Evolutionary conservation across 1,284 basidiomycete species (phyloP).

Genomic region (Pseudozyma flocculosa): DNA sequence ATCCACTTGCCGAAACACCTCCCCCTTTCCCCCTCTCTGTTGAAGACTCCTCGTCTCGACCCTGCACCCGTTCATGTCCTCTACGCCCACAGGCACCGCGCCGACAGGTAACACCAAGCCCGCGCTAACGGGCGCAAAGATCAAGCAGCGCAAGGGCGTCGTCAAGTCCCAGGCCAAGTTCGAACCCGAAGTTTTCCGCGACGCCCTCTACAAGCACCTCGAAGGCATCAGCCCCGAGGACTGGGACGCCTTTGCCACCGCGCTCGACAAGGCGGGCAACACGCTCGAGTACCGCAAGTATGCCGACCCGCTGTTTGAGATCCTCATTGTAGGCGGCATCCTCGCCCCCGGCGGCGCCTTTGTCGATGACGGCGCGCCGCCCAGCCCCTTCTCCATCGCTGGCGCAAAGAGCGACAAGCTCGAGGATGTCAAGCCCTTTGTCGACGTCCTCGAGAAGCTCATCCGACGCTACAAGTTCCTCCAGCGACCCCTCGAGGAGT

Average conservation of each 20-base stretch:
- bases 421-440: constrained; percentile 73
- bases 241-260: constrained; percentile 77
- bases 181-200: constrained; percentile 81
- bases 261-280: constrained; percentile 82
- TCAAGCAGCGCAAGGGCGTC: constrained; percentile 49
- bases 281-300: constrained; percentile 72
- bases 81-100: constrained; percentile 24
- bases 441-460: constrained; percentile 90
- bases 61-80: constrained; percentile 11
- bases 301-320: constrained; percentile 91
- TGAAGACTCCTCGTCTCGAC: too few relatives aligned
- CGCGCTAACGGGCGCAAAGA: constrained; percentile 60
- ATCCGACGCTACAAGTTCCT: constrained; percentile 96
- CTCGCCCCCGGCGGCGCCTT: constrained; percentile 92
- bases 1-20: too few relatives aligned
- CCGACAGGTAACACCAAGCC: constrained; percentile 56
- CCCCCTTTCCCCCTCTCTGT: too few relatives aligned
- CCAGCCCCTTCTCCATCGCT: constrained; percentile 79
- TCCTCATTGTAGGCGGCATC: constrained; percentile 88
- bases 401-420: constrained; percentile 63
- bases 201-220: constrained; percentile 89
- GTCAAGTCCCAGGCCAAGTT: constrained; percentile 63
- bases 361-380: constrained; percentile 78
- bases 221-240: constrained; percentile 77
- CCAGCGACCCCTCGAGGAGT: constrained; percentile 88